Conservation (phyloP, 2,329 filamentous ascomycete genomes). For the Laburnicola sp. region DNA sequence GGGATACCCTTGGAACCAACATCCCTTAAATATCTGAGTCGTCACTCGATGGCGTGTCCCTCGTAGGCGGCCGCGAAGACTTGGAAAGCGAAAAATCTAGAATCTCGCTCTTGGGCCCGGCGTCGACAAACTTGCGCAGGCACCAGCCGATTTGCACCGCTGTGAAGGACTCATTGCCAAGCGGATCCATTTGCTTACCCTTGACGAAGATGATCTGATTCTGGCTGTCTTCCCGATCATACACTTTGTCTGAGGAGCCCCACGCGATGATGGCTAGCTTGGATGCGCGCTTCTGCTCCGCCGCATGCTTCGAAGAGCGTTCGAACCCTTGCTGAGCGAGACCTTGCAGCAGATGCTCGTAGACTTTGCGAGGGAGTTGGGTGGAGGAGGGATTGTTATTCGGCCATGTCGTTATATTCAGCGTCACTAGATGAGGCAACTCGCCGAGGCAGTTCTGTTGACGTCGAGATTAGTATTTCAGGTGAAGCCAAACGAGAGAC, state of each 20-base stretch:
- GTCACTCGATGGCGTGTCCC: conserved; percentile 37
- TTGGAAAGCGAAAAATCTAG: conserved; percentile 50
- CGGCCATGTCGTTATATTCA: conserved; percentile 56
- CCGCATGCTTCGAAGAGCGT: conserved; percentile 30
- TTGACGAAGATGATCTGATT: conserved; percentile 54
- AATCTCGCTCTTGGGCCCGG: conserved; percentile 48
- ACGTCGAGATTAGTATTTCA: conserved; percentile 18
- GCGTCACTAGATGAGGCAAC: conserved; percentile 48
- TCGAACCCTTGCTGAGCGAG: conserved; percentile 47
- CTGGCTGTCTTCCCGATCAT: conserved; percentile 51
- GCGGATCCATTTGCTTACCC: conserved; percentile 47
- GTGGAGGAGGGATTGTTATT: conserved; percentile 47
- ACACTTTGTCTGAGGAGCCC: conserved; percentile 52
- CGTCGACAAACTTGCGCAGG: conserved; percentile 51
- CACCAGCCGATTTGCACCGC: conserved; percentile 53
- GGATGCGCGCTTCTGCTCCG: conserved; percentile 32
- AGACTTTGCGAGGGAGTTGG: conserved; percentile 49
- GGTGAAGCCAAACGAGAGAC: conserved; percentile 8
- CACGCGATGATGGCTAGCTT: conserved; percentile 52
- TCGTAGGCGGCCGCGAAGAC: conserved; percentile 44
- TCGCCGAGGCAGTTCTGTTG: conserved; percentile 42
- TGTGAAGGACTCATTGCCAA: conserved; percentile 46
- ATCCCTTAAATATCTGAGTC: conserved; percentile 26
- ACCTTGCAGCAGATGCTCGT: conserved; percentile 50
- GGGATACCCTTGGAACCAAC: too few relatives aligned